A percentile compares a stretch with the other conserved stretches of the same genome.
Conservation (phyloP, 2,329 filamentous ascomycete genomes). For the Fusarium buharicum region DNA sequence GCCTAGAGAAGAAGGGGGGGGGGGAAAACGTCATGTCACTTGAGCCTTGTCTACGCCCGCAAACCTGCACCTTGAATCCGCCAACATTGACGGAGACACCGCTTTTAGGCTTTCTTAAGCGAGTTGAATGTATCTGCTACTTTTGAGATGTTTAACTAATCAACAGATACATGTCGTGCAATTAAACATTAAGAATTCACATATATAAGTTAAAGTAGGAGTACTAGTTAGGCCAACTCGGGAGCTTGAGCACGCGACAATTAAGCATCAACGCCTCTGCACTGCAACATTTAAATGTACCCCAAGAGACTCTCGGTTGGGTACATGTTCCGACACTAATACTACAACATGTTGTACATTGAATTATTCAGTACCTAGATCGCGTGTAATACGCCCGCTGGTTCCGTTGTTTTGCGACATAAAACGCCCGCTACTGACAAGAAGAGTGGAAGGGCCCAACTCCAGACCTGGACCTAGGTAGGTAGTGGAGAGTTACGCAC, state of each 20-base stretch:
- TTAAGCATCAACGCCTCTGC: conserved; percentile 21
- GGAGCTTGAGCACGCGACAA: conserved; percentile 35
- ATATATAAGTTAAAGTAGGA: too few species aligned
- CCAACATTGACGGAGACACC: conserved; percentile 33
- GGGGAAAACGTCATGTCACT: conserved; percentile 31
- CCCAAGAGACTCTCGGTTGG: background rate
- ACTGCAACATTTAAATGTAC: conserved; percentile 9
- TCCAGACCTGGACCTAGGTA: too few species aligned
- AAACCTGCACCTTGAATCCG: conserved; percentile 40
- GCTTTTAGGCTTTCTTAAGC: conserved; percentile 11
- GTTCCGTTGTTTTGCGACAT: conserved; percentile 24
- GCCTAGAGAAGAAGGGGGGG: background rate
- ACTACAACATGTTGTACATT: conserved; percentile 1
- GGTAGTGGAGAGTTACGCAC: background rate
- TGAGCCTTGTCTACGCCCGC: conserved; percentile 37
- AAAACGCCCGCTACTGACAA: conserved; percentile 28
- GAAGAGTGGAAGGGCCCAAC: background rate
- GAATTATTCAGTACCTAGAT: background rate
- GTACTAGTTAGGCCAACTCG: too few species aligned
- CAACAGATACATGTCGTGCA: background rate
- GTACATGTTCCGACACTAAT: conserved; percentile 19
- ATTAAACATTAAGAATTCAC: too few species aligned
- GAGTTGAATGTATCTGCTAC: background rate
- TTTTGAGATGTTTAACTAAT: background rate
- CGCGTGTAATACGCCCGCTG: conserved; percentile 31